Evolutionary conservation across 768 basidiomycete species (phyloP), one percentile per base, ranked within the genome.

Genomic region (Cantharellus cinnabarinus): DNA sequence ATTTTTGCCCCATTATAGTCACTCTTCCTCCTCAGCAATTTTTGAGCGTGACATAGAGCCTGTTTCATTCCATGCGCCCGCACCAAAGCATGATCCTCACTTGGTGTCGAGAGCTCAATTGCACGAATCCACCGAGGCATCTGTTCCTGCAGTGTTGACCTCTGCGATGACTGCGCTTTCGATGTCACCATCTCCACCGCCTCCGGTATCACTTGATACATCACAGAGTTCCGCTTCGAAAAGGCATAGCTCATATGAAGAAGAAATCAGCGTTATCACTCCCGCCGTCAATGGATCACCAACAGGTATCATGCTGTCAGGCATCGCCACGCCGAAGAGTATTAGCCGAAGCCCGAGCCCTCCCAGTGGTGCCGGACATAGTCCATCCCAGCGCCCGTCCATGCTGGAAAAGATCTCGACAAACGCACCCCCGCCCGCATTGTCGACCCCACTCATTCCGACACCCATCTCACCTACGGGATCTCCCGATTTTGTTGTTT

Each of bases 1-100:
- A 10, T 10, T 7, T 14, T 57, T 42, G 41, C 14, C 56, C 41
- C 41, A 5, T 38, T 14, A 40, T 41, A 57, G 56, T 35, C 61
- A 62, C 39, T 62, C 61, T 14, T 62, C 61, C 52, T 61, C 60
- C 20, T 60, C 59, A 10, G 61, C 61, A 5, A 62, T 62, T 42
- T 62, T 62, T 44, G 61, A 62, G 59, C 50, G 61, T 14, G 61
- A 62, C 42, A 62, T 62, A 50, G 61, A 62, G 42, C 52, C 59
- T 42, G 48, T 53, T 10, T 5, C 20, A 5, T 41, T 41, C 50
- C 44, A 60, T 10, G 50, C 41, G 2, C 40, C 56, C 56, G 15
- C 10, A 29, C n/a, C 5, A 15, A 7, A 38, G 57, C 42, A 39
- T 15, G 59, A 59, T n/a, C 58, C 61, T 5, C 61, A 62, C 42